Percentiles rank a stretch among this genome's conserved stretches.
phyloP scores from a whole-genome alignment of 1,284 basidiomycete genomes.

The Boletus smithii region DNA sequence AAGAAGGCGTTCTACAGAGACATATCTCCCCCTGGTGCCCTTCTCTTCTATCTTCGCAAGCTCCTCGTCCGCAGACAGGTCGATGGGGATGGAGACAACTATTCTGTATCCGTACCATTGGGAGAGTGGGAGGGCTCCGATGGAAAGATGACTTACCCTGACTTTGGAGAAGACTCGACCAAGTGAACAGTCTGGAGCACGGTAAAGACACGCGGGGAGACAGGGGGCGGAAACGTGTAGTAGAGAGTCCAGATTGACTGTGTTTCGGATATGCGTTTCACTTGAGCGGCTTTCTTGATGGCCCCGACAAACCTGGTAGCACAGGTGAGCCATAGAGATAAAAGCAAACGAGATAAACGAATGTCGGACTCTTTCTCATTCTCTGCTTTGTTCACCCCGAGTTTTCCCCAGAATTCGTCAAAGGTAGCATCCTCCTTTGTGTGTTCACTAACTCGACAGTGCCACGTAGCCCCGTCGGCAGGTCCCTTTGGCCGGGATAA shows the following conservation, averaged over 20 bases:
- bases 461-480: conserved; percentile 59
- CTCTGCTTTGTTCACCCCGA: conserved; percentile 60
- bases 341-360: background rate
- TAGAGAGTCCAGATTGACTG: conserved; percentile 68
- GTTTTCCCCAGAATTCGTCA: conserved; percentile 65
- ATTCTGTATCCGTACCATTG: conserved; percentile 38
- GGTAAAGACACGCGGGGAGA: conserved; percentile 74
- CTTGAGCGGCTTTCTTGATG: conserved; percentile 58
- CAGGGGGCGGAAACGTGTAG: conserved; percentile 66
- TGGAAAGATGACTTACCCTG: conserved; percentile 43
- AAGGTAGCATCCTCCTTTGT: conserved; percentile 61
- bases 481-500: conserved; percentile 47
- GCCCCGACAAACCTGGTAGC: conserved; percentile 56
- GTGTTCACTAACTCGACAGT: conserved; percentile 65
- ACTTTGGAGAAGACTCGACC: conserved; percentile 45
- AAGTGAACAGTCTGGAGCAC: conserved; percentile 62
- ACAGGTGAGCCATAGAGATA: background rate
- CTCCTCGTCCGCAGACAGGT: conserved; percentile 55
- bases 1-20: conserved; percentile 61
- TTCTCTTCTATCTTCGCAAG: conserved; percentile 61
- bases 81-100: conserved; percentile 70
- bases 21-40: conserved; percentile 67
- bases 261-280: conserved; percentile 60
- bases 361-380: conserved; percentile 60
- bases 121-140: background rate